Evolutionary conservation across 805 yeast species (phyloP).

Genomic region (Ogataea pignaliae): DNA sequence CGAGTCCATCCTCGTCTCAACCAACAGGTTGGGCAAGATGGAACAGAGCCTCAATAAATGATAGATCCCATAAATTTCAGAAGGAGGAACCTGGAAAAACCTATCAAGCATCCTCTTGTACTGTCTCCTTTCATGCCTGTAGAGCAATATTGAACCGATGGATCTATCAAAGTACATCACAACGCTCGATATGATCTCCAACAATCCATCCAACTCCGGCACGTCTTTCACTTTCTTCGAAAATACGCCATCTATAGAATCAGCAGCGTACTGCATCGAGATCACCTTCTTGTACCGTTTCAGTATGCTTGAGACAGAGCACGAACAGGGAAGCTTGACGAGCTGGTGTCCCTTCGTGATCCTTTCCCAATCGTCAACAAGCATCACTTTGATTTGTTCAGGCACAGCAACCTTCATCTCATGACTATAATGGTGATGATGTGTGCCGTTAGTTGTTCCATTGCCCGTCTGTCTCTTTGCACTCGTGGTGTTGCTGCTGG

Average conservation of each 20-base stretch:
- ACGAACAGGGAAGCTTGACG: slow-evolving; percentile 56
- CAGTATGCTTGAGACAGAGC: slow-evolving; percentile 51
- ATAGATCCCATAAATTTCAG: slow-evolving; percentile 69
- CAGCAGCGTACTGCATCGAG: slow-evolving; percentile 3
- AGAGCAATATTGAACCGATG: slow-evolving; percentile 63
- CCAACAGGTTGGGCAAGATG: slow-evolving; percentile 76
- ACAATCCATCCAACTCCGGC: slow-evolving; percentile 41
- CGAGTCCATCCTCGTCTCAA: slow-evolving; percentile 77
- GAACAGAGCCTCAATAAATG: slow-evolving; percentile 77
- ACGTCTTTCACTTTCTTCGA: background rate
- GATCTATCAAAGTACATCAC: slow-evolving; percentile 69
- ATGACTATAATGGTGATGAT: background rate
- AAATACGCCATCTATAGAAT: slow-evolving; percentile 1
- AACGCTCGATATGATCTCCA: slow-evolving; percentile 71
- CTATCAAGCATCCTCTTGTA: slow-evolving; percentile 45
- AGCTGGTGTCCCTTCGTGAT: slow-evolving; percentile 77
- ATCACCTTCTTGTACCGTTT: slow-evolving; percentile 36
- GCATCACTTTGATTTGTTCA: slow-evolving; percentile 56
- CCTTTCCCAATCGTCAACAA: slow-evolving; percentile 93
- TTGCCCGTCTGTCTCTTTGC: background rate
- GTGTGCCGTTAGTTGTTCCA: background rate
- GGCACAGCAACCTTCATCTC: slow-evolving; percentile 61
- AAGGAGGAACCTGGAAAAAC: slow-evolving; percentile 12
- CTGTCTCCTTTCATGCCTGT: slow-evolving; percentile 76
- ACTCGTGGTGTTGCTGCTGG: background rate